phyloP scores from a whole-genome alignment of 2,329 filamentous ascomycete genomes.

The Furcasterigmium furcatum region DNA sequence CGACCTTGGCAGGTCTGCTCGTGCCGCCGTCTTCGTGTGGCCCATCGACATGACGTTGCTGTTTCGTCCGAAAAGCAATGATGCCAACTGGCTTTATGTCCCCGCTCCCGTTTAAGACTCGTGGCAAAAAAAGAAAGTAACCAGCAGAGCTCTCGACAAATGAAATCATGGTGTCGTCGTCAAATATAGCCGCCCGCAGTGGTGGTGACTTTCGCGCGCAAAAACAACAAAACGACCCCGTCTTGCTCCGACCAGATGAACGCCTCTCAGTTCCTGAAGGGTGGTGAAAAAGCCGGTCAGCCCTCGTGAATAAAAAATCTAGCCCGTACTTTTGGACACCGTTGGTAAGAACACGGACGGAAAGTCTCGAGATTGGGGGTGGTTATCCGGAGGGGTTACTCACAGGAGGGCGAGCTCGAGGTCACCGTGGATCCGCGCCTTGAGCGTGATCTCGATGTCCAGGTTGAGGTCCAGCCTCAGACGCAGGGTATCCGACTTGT shows the following conservation, averaged over 20 bases:
- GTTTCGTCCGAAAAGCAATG: too few species aligned
- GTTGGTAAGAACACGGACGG: constrained; percentile 13
- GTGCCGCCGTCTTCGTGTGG: too few species aligned
- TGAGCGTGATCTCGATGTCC: constrained; percentile 80
- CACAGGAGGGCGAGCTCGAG: constrained; percentile 69
- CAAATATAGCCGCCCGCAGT: too few species aligned
- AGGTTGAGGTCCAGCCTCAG: constrained; percentile 76
- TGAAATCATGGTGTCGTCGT: not conserved
- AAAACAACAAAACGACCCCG: not conserved
- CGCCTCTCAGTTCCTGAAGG: constrained; percentile 14
- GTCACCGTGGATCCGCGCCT: constrained; percentile 83
- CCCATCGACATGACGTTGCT: too few species aligned
- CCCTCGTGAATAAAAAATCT: constrained; percentile 10
- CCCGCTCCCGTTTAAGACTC: constrained; percentile 6
- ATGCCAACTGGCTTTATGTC: constrained; percentile 1
- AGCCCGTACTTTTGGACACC: constrained; percentile 14
- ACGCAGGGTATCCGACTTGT: constrained; percentile 62
- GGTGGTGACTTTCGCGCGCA: not conserved
- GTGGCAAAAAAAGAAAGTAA: constrained; percentile 6
- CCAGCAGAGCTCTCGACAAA: not conserved
- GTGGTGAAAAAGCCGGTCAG: constrained; percentile 15
- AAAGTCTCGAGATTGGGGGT: not conserved
- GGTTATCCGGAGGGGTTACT: constrained; percentile 21
- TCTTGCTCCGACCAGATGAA: not conserved
- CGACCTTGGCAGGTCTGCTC: too few species aligned